Conservation (phyloP, 345 rosid genomes). For the Hibiscus mutabilis region DNA sequence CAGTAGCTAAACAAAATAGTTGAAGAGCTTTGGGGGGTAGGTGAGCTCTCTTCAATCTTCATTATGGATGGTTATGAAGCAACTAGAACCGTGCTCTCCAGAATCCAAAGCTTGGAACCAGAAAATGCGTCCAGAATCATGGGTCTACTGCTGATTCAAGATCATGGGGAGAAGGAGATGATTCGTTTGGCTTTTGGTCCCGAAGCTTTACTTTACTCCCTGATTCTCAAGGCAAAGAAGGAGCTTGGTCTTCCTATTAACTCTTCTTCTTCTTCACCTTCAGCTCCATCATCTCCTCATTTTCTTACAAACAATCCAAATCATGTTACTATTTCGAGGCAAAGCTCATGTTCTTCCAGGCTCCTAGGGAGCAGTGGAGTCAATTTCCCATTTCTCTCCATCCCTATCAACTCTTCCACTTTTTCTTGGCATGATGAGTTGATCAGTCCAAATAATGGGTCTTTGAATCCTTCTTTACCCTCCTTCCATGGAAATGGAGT, state of each 20-base stretch:
- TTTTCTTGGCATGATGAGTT: conserved; percentile 33
- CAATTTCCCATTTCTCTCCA: conserved; percentile 27
- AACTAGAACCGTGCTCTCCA: conserved; percentile 69
- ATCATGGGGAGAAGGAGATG: conserved; percentile 90
- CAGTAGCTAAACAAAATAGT: conserved; percentile 21
- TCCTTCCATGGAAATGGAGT: conserved; percentile 54
- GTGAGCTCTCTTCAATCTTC: conserved; percentile 12
- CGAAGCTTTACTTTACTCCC: conserved; percentile 63
- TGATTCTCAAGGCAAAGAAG: conserved; percentile 55
- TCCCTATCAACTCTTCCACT: conserved; percentile 27
- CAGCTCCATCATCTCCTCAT: too few relatives aligned
- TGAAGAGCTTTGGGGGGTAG: conserved; percentile 9
- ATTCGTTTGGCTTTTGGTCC: conserved; percentile 89
- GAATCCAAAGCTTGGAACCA: conserved; percentile 72
- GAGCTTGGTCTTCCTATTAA: conserved; percentile 52
- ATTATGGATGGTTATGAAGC: conserved; percentile 91
- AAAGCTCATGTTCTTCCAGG: conserved; percentile 28
- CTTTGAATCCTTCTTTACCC: conserved; percentile 55
- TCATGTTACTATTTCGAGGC: conserved; percentile 25
- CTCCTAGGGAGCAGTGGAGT: conserved; percentile 15
- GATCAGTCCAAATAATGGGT: conserved; percentile 31
- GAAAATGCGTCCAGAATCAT: conserved; percentile 91
- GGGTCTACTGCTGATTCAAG: conserved; percentile 85
- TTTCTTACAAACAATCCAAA: too few relatives aligned
- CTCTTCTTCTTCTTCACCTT: conserved; percentile 24